Evolutionary conservation across 495 filamentous ascomycete genomes (phyloP).

Genomic region (Rhypophila decipiens): DNA sequence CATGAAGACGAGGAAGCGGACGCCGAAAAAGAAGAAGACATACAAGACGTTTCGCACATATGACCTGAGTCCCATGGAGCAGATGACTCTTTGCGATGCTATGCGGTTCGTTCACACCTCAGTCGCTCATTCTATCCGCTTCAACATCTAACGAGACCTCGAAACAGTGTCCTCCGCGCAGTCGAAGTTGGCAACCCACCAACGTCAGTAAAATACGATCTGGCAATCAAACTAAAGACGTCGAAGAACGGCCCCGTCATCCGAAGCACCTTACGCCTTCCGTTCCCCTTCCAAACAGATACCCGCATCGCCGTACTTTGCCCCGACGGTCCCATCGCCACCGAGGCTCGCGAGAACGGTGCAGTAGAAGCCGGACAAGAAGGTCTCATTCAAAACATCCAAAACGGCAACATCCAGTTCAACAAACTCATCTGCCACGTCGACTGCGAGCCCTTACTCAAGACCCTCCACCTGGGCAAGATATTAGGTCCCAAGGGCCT

Average conservation of each 20-base stretch:
- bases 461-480: conserved; percentile 69
- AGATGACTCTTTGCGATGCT: conserved; percentile 81
- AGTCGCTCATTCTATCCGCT: neutral
- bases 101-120: conserved; percentile 58
- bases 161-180: conserved; percentile 74
- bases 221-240: conserved; percentile 71
- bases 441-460: conserved; percentile 63
- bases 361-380: conserved; percentile 80
- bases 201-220: conserved; percentile 72
- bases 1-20: conserved; percentile 34
- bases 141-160: neutral
- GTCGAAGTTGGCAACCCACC: conserved; percentile 81
- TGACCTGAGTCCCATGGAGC: conserved; percentile 55
- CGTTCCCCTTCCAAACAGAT: conserved; percentile 81
- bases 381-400: conserved; percentile 73
- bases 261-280: conserved; percentile 79
- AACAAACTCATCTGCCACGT: conserved; percentile 83
- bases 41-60: conserved; percentile 54
- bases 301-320: conserved; percentile 83
- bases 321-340: conserved; percentile 61
- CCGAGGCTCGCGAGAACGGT: conserved; percentile 66
- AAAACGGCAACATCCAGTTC: conserved; percentile 69
- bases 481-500: conserved; percentile 82
- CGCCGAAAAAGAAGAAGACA: conserved; percentile 51
- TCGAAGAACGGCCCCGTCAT: conserved; percentile 76